These are phyloP conservation scores for Sporodiniella umbellata DNA, from an alignment of 371 early-diverging fungal genomes.

Conservation along the genomic window DNA sequence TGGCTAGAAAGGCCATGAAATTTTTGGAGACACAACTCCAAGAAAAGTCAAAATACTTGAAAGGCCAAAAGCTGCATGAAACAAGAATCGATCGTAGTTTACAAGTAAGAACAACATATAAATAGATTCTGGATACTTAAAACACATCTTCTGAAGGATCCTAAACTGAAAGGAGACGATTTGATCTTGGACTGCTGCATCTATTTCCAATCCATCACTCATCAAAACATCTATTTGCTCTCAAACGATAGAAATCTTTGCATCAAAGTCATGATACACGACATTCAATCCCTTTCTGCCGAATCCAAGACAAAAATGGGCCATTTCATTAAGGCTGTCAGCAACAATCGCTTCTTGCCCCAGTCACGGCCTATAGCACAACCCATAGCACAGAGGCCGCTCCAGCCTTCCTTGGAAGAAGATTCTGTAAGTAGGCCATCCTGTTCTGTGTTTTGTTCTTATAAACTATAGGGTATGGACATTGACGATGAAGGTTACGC, in stretches of 20 bases:
- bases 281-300: slow-evolving; percentile 26
- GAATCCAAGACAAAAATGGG: slow-evolving; percentile 21
- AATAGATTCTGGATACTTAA: background rate
- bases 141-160: background rate
- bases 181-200: slow-evolving; percentile 40
- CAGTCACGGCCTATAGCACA: too few relatives aligned
- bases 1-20: slow-evolving; percentile 30
- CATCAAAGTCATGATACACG: slow-evolving; percentile 47
- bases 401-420: too few relatives aligned
- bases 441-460: background rate
- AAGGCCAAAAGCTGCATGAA: slow-evolving; percentile 34
- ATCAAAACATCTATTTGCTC: slow-evolving; percentile 18
- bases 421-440: background rate
- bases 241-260: slow-evolving; percentile 43
- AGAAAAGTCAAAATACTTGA: slow-evolving; percentile 10
- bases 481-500: slow-evolving; percentile 7
- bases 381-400: too few relatives aligned
- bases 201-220: slow-evolving; percentile 20
- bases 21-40: slow-evolving; percentile 23
- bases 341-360: too few relatives aligned
- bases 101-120: background rate
- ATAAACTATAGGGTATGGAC: slow-evolving; percentile 10
- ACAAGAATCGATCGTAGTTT: slow-evolving; percentile 8
- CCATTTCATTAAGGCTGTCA: slow-evolving; percentile 2
- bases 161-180: slow-evolving; percentile 29